Evolutionary conservation across 805 yeast species (phyloP), one percentile per base, ranked within the genome.

Genomic region (Diddensiella transvaalensis): DNA sequence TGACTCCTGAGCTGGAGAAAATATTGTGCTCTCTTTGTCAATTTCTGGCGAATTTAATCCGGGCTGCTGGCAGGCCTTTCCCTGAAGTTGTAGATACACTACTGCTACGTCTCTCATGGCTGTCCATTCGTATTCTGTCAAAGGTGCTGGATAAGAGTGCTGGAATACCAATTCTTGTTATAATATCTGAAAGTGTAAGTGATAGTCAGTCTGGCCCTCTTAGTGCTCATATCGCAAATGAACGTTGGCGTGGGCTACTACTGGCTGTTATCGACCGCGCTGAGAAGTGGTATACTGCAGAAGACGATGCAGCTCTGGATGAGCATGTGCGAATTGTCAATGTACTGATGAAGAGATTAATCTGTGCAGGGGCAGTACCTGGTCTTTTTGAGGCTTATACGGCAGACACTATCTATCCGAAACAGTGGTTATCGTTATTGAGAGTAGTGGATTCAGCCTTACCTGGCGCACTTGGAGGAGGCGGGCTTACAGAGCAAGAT

Each of bases 381-480:
- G n/a, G 22, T 50, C 30, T 17, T 41, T 13, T 18, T 30, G 23
- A 29, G 18, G 13, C 26, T 49, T 17, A 26, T 26, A 8, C 32
- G 8, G 32, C 11, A 26, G 32, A 26, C 32, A 8, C 32, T 13
- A 26, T 26, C 13, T 26, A 26, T 13, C 32, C 32, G 11, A 26
- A 26, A 26, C 32, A 50, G 22, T 13, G 30, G n/a, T 40, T 52
- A 15, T 47, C 58, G 2, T 24, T 54, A 22, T 41, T 54, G 22
- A 54, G 52, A 45, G 35, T 50, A 8, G 6, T 54, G 35, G 58
- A 54, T 33, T 53, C 56, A 13, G 52, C 51, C 2, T 21, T 54
- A 2, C 43, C n/a, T 4, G 19, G 10, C 5, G 18, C n/a, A 5
- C 30, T 35, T 15, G 38, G 15, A 35, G 6, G 17, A 17, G 17